phyloP scores from a whole-genome alignment of 768 basidiomycete genomes.

The Hydnum rufescens region DNA sequence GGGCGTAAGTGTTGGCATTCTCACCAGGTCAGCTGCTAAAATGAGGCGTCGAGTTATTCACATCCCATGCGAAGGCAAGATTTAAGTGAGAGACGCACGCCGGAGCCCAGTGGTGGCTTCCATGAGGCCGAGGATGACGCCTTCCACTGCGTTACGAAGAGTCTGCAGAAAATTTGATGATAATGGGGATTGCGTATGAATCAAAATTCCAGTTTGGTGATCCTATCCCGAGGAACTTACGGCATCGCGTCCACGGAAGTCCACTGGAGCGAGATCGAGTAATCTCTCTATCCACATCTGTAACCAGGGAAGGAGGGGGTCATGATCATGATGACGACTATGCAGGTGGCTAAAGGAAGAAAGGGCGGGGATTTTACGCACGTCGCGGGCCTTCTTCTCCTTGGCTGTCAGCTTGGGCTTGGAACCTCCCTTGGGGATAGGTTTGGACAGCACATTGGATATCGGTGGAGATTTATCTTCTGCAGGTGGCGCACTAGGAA shows the following conservation, averaged over 20 bases:
- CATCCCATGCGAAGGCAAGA: neutral
- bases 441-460: constrained; percentile 21
- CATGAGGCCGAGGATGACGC: constrained; percentile 57
- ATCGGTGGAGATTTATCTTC: constrained; percentile 18
- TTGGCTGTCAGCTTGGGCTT: constrained; percentile 56
- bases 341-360: too few species aligned
- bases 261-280: constrained; percentile 60
- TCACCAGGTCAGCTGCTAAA: constrained; percentile 57
- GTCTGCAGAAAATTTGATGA: constrained; percentile 23
- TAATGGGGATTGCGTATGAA: neutral
- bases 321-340: neutral
- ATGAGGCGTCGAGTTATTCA: neutral
- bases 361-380: constrained; percentile 19
- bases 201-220: neutral
- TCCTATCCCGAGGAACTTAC: constrained; percentile 25
- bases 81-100: constrained; percentile 23
- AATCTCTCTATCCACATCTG: constrained; percentile 35
- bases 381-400: constrained; percentile 68
- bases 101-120: constrained; percentile 44
- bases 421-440: constrained; percentile 21
- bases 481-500: constrained; percentile 14
- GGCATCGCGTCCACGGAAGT: constrained; percentile 77
- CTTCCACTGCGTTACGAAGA: constrained; percentile 60
- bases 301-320: constrained; percentile 22
- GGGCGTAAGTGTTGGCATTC: constrained; percentile 68